Evolutionary conservation across 192 early-diverging fungal species (phyloP).

Genomic region (Mortierella hygrophila): DNA sequence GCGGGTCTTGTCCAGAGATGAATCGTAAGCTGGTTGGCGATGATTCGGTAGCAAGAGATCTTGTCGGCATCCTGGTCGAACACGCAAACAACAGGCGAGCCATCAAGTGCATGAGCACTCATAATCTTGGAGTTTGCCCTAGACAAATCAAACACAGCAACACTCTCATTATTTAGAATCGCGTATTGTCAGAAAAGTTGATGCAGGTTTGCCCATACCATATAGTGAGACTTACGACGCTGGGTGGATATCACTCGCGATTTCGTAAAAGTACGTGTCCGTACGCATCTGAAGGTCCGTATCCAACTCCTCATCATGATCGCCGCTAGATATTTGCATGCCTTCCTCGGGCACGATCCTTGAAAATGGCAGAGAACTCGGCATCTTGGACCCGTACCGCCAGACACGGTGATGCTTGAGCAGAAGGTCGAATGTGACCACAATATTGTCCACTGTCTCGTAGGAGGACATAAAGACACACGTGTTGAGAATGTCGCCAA

Average conservation of each 20-base stretch:
- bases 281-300: conserved; percentile 33
- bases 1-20: conserved; percentile 46
- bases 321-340: neutral
- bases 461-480: conserved; percentile 18
- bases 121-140: conserved; percentile 36
- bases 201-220: neutral
- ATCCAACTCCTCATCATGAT: conserved; percentile 19
- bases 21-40: conserved; percentile 14
- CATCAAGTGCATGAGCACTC: conserved; percentile 46
- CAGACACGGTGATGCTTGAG: conserved; percentile 30
- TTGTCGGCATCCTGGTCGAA: conserved; percentile 29
- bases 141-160: neutral
- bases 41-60: conserved; percentile 23
- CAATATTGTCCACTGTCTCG: conserved; percentile 15
- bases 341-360: neutral
- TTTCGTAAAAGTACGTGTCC: conserved; percentile 33
- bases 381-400: conserved; percentile 31
- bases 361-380: conserved; percentile 10
- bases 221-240: conserved; percentile 23
- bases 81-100: conserved; percentile 41
- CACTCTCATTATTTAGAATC: conserved; percentile 1
- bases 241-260: conserved; percentile 27
- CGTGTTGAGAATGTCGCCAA: conserved; percentile 39
- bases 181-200: too few relatives aligned
- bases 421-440: conserved; percentile 30